Conservation (phyloP, 75 land plant genomes). For the Pinus taeda region DNA sequence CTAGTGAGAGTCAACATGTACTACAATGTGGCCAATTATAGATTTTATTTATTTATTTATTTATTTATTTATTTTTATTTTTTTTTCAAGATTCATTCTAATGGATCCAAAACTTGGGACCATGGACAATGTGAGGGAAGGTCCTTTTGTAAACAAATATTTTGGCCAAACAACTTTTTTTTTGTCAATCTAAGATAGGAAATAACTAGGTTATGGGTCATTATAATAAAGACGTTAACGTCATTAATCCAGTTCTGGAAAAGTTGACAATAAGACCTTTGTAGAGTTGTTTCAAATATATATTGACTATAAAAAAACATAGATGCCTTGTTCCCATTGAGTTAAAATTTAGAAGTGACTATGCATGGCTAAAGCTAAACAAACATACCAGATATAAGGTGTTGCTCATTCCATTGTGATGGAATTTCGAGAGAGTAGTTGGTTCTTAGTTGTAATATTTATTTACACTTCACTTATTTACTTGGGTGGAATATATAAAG, state of each 20-base stretch:
- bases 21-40: too few species aligned
- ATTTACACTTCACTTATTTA: slow-evolving; percentile 16
- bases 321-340: slow-evolving; percentile 64
- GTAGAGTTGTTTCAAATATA: slow-evolving; percentile 96
- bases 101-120: too few species aligned
- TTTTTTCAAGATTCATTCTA: too few species aligned
- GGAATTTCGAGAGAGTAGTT: slow-evolving; percentile 5
- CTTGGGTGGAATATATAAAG: slow-evolving; percentile 92
- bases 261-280: slow-evolving; percentile 94
- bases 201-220: too few species aligned
- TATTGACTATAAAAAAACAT: slow-evolving; percentile 82
- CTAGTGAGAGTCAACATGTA: too few species aligned
- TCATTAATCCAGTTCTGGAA: slow-evolving; percentile 26
- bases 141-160: too few species aligned
- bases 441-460: slow-evolving; percentile 11
- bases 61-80: too few species aligned
- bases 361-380: slow-evolving; percentile 93
- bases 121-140: too few species aligned
- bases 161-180: too few species aligned
- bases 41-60: too few species aligned
- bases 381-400: slow-evolving; percentile 96
- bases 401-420: slow-evolving; percentile 18
- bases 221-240: too few species aligned
- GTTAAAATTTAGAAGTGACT: slow-evolving; percentile 91
- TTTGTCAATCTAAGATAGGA: too few species aligned